Conservation (phyloP, 768 basidiomycete species). For the Boletus speciosus region DNA sequence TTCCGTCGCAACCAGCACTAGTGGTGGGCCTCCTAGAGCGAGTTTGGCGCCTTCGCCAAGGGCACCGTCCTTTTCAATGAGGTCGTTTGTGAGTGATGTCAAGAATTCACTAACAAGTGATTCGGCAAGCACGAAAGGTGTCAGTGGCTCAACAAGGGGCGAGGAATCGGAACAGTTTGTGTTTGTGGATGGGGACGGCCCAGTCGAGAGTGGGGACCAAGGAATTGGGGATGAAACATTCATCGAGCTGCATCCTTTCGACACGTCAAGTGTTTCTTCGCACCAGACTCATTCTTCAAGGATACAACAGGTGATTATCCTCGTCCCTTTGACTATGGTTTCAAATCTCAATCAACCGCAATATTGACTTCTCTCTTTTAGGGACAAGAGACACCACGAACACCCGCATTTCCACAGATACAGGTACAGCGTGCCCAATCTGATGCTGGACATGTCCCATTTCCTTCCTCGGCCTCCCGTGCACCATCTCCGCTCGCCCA, state of each 20-base stretch:
- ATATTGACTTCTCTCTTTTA: neutral
- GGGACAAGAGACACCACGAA: constrained; percentile 19
- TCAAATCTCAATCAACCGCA: neutral
- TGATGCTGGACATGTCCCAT: constrained; percentile 12
- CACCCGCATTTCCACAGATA: constrained; percentile 19
- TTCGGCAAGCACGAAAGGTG: constrained; percentile 4
- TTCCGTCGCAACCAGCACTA: neutral
- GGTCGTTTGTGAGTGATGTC: constrained; percentile 20
- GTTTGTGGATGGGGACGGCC: constrained; percentile 21
- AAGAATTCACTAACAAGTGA: constrained; percentile 19
- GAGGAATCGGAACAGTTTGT: constrained; percentile 26
- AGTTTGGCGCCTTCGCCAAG: constrained; percentile 14
- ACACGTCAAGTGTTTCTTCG: constrained; percentile 23
- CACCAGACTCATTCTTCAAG: constrained; percentile 14
- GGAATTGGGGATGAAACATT: constrained; percentile 16
- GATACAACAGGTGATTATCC: constrained; percentile 12
- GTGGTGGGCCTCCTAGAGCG: neutral
- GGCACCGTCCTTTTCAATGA: constrained; percentile 22
- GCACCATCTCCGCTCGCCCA: constrained; percentile 25
- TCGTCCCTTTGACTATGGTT: neutral
- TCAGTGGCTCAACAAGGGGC: neutral
- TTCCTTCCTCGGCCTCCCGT: constrained; percentile 5
- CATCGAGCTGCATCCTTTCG: constrained; percentile 22
- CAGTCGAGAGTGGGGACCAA: constrained; percentile 2
- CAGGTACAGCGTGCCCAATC: constrained; percentile 24